A percentile compares a stretch with the other conserved stretches of the same genome.
phyloP scores from a whole-genome alignment of 1,139 yeast species.

The Wickerhamomyces sp. region DNA sequence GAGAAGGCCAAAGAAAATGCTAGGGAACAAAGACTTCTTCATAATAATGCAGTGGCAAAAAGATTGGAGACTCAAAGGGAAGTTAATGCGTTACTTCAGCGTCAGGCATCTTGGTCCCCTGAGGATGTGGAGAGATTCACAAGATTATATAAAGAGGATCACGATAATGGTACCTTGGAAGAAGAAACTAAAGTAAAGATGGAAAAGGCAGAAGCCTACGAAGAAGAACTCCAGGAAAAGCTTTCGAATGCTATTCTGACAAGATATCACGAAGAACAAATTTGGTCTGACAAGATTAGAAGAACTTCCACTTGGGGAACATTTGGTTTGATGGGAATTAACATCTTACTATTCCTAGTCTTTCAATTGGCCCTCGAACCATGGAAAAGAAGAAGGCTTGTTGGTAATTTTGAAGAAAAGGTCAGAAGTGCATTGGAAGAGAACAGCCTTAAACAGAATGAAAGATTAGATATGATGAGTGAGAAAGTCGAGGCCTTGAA shows the following conservation, averaged over 20 bases:
- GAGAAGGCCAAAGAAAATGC: slow-evolving; percentile 45
- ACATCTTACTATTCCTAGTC: slow-evolving; percentile 67
- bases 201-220: slow-evolving; percentile 52
- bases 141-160: slow-evolving; percentile 73
- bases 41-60: slow-evolving; percentile 57
- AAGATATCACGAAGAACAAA: slow-evolving; percentile 93
- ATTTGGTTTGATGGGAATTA: slow-evolving; percentile 82
- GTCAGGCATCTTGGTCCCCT: slow-evolving; percentile 80
- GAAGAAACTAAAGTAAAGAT: slow-evolving; percentile 45
- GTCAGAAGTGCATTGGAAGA: slow-evolving; percentile 53
- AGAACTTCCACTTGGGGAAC: slow-evolving; percentile 98
- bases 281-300: slow-evolving; percentile 96
- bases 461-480: slow-evolving; percentile 23
- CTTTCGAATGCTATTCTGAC: slow-evolving; percentile 76
- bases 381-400: slow-evolving; percentile 80
- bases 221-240: slow-evolving; percentile 66
- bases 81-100: slow-evolving; percentile 79
- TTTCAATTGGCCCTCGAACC: slow-evolving; percentile 92
- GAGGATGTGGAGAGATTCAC: slow-evolving; percentile 82
- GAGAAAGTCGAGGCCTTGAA: slow-evolving; percentile 19
- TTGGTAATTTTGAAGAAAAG: slow-evolving; percentile 77
- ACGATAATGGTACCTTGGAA: slow-evolving; percentile 64
- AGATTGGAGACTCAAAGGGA: slow-evolving; percentile 77
- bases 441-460: slow-evolving; percentile 25
- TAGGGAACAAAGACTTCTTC: slow-evolving; percentile 43